These are phyloP conservation scores for Pleurotus eryngii DNA, from an alignment of 768 basidiomycete genomes.

Conservation along the genomic window DNA sequence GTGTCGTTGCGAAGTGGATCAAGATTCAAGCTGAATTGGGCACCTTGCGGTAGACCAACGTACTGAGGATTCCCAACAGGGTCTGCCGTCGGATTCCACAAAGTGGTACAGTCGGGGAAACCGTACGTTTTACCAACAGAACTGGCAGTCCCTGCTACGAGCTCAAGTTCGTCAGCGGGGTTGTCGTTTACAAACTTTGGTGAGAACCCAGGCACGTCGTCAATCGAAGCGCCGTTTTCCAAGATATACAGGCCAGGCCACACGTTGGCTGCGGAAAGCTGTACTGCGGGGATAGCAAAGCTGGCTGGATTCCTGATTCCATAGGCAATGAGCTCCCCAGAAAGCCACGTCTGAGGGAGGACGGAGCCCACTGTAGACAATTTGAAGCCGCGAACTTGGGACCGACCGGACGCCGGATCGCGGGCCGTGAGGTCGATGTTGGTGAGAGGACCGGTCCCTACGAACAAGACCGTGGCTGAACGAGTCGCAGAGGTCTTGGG, in stretches of 20 bases:
- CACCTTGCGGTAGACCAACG: conserved; percentile 24
- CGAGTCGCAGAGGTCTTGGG: conserved; percentile 6
- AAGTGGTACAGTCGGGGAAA: conserved; percentile 41
- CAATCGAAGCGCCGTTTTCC: conserved; percentile 43
- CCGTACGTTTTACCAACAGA: conserved; percentile 27
- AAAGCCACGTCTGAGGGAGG: conserved; percentile 20
- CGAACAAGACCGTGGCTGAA: conserved; percentile 23
- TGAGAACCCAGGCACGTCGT: conserved; percentile 36
- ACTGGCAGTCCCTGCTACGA: conserved; percentile 17
- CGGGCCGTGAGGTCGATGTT: conserved; percentile 43
- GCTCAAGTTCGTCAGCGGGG: conserved; percentile 37
- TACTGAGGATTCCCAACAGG: conserved; percentile 38
- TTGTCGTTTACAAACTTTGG: conserved; percentile 41
- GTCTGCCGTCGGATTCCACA: conserved; percentile 42
- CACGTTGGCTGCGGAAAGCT: neutral
- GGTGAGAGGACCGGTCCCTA: conserved; percentile 33
- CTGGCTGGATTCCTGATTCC: conserved; percentile 44
- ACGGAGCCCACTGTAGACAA: conserved; percentile 15
- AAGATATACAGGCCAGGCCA: conserved; percentile 29
- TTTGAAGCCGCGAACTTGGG: conserved; percentile 33
- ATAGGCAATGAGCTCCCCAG: conserved; percentile 35
- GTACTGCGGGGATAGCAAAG: conserved; percentile 30
- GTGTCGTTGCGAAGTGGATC: conserved; percentile 27
- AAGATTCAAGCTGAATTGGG: conserved; percentile 36
- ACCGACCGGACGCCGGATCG: conserved; percentile 38